Base-by-base conservation (phyloP, 768 basidiomycete genomes). In the Gloeopeniophorella convolvens region DNA sequence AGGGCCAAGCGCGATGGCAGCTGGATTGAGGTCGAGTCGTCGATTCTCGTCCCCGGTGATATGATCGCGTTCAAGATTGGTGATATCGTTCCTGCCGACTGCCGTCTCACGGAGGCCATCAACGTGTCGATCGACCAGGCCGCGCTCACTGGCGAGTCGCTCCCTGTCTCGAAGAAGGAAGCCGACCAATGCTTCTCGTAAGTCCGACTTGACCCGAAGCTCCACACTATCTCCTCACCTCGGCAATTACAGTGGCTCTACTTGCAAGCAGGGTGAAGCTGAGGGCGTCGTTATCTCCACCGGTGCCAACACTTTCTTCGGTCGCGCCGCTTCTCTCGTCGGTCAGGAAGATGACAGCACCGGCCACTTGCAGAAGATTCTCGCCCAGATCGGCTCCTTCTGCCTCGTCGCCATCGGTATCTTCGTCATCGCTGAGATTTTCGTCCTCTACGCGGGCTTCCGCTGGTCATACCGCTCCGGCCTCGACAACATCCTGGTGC, bases 61-160 rank as follows among this genome's bases (percentile, higher is more conserved):
- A 87, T 96, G 78, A 72, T 98, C 52, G 76, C 92, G 3, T 98
- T 97, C 90, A 98, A 98, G 73, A 97, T 97, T 68, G 95, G 95
- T 73, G 95, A 97, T 63, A 89, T 98, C 57, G 95, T 97, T 51
- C 92, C 95, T 45, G 94, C 93, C 55, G 95, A 97, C 65, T 96
- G 94, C 70, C 91, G 94, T 78, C 84, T 98, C 51, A 87, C 85
- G 6, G 95, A 98, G 66, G 83, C 94, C 46, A 82, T 97, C 79
- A 96, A 97, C 71, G 89, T 98, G 32, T 95, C 91, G 31, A 97
- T 97, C 64, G 95, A 98, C 68, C 94, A 97, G 74, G 95, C 95
- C 55, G 95, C 94, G 49, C 80, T 98, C 36, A 98, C 95, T 12
- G 95, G 95, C 64, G 95, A 98, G 77, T 96, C 92, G 10, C 82